Evolutionary conservation across 148 eudicot species (phyloP).

Genomic region (Chenopodium berlandieri): DNA sequence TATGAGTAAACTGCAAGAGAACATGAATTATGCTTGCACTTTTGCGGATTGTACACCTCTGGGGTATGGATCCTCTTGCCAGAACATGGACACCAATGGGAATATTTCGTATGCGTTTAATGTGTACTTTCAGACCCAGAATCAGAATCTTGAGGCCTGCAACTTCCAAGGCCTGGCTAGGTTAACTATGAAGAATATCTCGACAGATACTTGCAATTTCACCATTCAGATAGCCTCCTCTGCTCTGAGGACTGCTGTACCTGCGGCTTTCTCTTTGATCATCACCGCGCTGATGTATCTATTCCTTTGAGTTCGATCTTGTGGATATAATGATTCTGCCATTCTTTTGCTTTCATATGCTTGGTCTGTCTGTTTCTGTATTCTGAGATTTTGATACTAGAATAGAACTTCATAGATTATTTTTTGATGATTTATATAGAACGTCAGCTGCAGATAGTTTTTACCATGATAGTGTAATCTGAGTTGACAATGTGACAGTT

Average conservation of each 20-base stretch:
- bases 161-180: constrained; percentile 69
- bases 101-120: constrained; percentile 83
- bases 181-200: constrained; percentile 53
- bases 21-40: constrained; percentile 61
- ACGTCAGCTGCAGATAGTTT: background rate
- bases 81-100: constrained; percentile 55
- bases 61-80: constrained; percentile 74
- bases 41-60: constrained; percentile 76
- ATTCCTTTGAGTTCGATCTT: constrained; percentile 17
- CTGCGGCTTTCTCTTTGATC: constrained; percentile 23
- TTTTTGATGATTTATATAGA: constrained; percentile 18
- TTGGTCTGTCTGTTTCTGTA: background rate
- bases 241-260: constrained; percentile 12
- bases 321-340: constrained; percentile 9
- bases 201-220: constrained; percentile 71
- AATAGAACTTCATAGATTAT: constrained; percentile 5
- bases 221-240: constrained; percentile 55
- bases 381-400: background rate
- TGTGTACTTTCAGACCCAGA: constrained; percentile 64
- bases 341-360: constrained; percentile 5
- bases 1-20: constrained; percentile 49
- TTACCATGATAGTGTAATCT: background rate
- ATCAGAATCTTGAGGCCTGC: constrained; percentile 52
- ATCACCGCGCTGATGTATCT: constrained; percentile 14
- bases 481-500: background rate